Evolutionary conservation across 192 early-diverging fungal genomes (phyloP).

Genomic region (Coemansia erecta): DNA sequence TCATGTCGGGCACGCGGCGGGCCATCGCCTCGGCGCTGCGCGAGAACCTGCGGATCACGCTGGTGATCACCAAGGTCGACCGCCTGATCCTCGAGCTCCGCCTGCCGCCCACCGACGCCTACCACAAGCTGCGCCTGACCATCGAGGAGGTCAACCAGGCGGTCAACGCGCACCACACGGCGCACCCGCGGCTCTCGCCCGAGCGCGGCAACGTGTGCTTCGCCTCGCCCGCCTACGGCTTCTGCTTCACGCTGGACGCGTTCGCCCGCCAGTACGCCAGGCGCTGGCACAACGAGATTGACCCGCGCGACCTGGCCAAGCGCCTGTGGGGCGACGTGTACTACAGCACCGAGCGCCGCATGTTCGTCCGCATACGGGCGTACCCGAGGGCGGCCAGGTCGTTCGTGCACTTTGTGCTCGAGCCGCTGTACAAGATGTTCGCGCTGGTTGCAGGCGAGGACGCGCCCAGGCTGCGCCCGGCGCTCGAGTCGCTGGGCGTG

Average conservation of each 20-base stretch:
- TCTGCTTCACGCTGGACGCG: conserved; percentile 89
- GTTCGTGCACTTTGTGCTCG: conserved; percentile 95
- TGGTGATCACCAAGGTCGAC: conserved; percentile 98
- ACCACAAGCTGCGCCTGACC: conserved; percentile 93
- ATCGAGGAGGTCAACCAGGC: conserved; percentile 93
- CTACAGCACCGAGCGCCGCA: conserved; percentile 75
- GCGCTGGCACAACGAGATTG: conserved; percentile 59
- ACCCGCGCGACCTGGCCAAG: conserved; percentile 74
- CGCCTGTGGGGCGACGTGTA: conserved; percentile 98
- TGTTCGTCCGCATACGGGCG: conserved; percentile 71
- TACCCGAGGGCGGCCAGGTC: conserved; percentile 61
- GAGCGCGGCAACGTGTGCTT: conserved; percentile 97
- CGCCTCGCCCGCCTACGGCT: conserved; percentile 84
- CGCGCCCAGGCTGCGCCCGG: conserved; percentile 62
- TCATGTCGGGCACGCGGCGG: conserved; percentile 92
- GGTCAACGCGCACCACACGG: conserved; percentile 48
- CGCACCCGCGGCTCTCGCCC: conserved; percentile 69
- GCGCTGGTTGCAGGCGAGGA: conserved; percentile 60
- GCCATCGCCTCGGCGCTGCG: conserved; percentile 77
- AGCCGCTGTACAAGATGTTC: conserved; percentile 94
- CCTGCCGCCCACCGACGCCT: conserved; percentile 93
- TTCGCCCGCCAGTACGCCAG: conserved; percentile 91
- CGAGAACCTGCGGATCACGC: conserved; percentile 73
- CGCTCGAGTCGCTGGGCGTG: conserved; percentile 78
- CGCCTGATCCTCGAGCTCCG: conserved; percentile 96